Conservation (phyloP, 345 rosid genomes). For the Eucalyptus marginata region DNA sequence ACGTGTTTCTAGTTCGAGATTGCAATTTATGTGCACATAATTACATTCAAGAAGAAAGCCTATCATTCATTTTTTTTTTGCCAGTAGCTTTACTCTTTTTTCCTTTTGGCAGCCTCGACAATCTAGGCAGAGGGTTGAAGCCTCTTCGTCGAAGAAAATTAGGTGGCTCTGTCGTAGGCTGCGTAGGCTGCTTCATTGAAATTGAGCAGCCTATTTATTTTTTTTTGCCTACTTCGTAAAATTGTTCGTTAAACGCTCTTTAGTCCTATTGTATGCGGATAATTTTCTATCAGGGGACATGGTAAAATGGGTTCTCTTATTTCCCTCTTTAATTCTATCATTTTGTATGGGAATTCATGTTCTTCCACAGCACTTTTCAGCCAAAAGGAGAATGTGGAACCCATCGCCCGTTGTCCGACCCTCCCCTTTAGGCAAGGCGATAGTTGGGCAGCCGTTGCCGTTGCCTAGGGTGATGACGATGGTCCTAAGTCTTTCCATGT, state of each 20-base stretch:
- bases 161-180: background rate
- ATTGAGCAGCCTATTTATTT: background rate
- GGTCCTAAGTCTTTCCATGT: background rate
- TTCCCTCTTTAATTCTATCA: background rate
- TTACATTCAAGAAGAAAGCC: background rate
- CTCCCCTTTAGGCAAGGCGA: background rate
- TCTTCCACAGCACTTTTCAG: background rate
- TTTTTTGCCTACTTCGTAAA: background rate
- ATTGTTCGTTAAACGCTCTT: background rate
- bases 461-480: background rate
- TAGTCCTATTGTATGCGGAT: background rate
- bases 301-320: background rate
- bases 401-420: background rate
- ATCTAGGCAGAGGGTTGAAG: background rate
- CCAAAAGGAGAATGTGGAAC: background rate
- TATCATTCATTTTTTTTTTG: background rate
- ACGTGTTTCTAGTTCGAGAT: background rate
- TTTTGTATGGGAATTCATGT: background rate
- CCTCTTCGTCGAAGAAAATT: background rate
- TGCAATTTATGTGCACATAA: background rate
- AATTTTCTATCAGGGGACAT: background rate
- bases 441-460: background rate
- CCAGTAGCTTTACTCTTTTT: background rate
- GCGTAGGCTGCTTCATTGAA: background rate
- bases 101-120: background rate